Conservation (phyloP, 2,329 filamentous ascomycete genomes). For the Curvularia eragrostidis region DNA sequence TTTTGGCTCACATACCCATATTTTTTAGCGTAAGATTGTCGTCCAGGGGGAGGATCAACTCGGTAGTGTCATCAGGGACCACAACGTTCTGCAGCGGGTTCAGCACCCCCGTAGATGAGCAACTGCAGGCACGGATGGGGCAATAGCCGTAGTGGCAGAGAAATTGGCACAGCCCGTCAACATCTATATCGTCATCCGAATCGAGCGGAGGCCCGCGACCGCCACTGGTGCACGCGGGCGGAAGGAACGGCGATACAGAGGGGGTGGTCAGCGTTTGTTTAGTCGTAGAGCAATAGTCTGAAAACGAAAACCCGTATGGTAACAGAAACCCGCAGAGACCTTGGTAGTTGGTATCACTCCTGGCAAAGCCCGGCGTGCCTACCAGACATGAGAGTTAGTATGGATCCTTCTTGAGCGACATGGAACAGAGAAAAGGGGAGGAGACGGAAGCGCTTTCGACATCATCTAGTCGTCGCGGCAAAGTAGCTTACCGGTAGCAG, state of each 20-base stretch:
- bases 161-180: background rate
- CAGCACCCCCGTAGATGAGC: background rate
- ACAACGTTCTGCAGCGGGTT: background rate
- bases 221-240: background rate
- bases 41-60: background rate
- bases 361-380: background rate
- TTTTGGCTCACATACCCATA: too few species aligned
- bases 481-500: background rate
- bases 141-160: background rate
- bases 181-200: background rate
- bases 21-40: background rate
- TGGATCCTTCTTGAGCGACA: too few species aligned
- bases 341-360: background rate
- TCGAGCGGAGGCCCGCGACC: background rate
- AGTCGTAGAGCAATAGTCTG: background rate
- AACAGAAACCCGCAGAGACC: background rate
- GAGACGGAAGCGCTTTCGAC: background rate
- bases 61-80: background rate
- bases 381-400: background rate
- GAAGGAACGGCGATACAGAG: background rate
- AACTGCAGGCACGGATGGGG: background rate
- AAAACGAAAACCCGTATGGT: background rate
- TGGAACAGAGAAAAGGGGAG: too few species aligned
- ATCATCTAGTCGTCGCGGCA: background rate
- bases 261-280: background rate